These are phyloP conservation scores for Osmanthus fragrans DNA, from an alignment of 257 asterid species.

Conservation along the genomic window DNA sequence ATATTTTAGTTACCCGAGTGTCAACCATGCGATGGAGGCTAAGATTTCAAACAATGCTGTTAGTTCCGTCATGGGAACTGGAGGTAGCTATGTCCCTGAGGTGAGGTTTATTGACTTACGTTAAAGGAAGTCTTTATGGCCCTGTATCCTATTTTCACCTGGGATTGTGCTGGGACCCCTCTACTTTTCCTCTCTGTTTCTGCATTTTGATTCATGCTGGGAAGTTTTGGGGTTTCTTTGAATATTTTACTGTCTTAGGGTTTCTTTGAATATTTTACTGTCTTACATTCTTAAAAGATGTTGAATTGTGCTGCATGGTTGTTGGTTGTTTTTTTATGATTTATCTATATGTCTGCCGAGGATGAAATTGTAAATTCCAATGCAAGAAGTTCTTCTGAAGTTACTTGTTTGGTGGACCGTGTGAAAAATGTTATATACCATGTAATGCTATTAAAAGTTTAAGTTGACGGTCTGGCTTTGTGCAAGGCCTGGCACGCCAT, in stretches of 20 bases:
- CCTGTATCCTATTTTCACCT: neutral
- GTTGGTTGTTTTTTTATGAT: neutral
- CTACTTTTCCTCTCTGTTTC: neutral
- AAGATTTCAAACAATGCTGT: slow-evolving; percentile 28
- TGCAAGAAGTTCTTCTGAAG: neutral
- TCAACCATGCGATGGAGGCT: slow-evolving; percentile 34
- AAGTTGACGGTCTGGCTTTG: neutral
- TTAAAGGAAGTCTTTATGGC: neutral
- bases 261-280: neutral
- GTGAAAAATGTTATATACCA: neutral
- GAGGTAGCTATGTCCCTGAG: slow-evolving; percentile 50
- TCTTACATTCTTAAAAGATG: neutral
- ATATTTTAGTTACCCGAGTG: slow-evolving; percentile 45
- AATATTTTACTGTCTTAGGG: neutral
- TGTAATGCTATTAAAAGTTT: neutral
- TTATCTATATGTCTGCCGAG: neutral
- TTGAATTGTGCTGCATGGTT: neutral
- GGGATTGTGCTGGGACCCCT: neutral
- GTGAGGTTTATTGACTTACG: slow-evolving; percentile 36
- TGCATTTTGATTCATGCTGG: neutral
- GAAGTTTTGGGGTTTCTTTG: neutral
- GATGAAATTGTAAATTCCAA: neutral
- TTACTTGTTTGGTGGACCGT: neutral
- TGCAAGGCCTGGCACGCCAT: neutral
- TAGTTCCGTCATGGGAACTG: slow-evolving; percentile 41